Evolutionary conservation across 2,329 filamentous ascomycete genomes (phyloP).

Genomic region (Mycosphaerella sp.): DNA sequence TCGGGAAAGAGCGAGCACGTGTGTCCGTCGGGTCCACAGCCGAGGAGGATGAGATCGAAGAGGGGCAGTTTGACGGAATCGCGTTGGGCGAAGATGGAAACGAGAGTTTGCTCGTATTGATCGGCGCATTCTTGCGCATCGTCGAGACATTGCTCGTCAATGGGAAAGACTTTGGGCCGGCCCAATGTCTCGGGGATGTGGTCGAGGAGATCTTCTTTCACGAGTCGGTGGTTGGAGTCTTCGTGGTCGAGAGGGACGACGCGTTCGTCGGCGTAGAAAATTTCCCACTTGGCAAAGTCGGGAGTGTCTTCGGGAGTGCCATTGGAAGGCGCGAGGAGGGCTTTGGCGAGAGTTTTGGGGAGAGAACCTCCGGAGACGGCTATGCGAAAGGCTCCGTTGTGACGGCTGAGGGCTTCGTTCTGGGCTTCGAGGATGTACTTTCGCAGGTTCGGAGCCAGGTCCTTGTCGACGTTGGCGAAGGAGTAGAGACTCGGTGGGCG

Average conservation of each 20-base stretch:
- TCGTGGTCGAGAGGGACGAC: constrained; percentile 84
- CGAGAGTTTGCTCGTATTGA: constrained; percentile 82
- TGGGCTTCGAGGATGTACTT: constrained; percentile 77
- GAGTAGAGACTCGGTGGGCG: constrained; percentile 62
- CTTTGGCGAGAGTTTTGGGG: constrained; percentile 78
- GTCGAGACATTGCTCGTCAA: constrained; percentile 61
- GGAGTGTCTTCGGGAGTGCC: constrained; percentile 54
- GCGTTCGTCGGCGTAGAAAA: constrained; percentile 98
- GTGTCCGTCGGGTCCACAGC: constrained; percentile 92
- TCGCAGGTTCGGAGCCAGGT: constrained; percentile 71
- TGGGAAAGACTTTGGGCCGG: constrained; percentile 68
- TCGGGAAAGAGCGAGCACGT: constrained; percentile 95
- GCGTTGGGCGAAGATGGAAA: constrained; percentile 77
- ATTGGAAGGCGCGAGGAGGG: constrained; percentile 56
- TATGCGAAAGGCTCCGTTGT: constrained; percentile 72
- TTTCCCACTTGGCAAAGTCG: constrained; percentile 84
- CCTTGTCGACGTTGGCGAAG: constrained; percentile 63
- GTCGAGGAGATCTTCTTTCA: constrained; percentile 81
- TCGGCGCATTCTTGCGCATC: constrained; percentile 91
- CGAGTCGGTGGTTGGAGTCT: constrained; percentile 87
- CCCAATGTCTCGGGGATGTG: constrained; percentile 67
- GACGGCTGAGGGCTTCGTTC: constrained; percentile 69
- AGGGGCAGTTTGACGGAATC: constrained; percentile 92
- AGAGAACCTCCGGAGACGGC: constrained; percentile 91
- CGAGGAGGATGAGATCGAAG: constrained; percentile 89